Evolutionary conservation across 2,329 filamentous ascomycete genomes (phyloP), one percentile per base, ranked within the genome.

Genomic region (Neopestalotiopsis sp.): DNA sequence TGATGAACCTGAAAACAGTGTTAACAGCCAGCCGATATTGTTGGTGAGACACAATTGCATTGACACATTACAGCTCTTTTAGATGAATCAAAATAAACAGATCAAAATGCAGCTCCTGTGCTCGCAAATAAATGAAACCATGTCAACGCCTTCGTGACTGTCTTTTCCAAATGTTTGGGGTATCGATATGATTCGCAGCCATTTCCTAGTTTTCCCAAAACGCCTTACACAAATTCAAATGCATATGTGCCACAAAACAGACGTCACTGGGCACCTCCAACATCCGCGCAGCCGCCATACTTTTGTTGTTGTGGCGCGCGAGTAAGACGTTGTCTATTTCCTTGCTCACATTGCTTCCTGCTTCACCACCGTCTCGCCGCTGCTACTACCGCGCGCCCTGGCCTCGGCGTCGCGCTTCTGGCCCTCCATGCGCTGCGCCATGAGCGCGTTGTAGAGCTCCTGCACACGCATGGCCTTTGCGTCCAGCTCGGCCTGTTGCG

Each of bases 381-480:
- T 4, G 24, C 24, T 28, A 28, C 24, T 10, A 24, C 30, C 62
- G 28, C 42, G 12, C 3, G 20, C 62, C 57, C 24, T 20, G 49
- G 61, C 61, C 9, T 34, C 62, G 34, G 52, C 17, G 28, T 64
- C 61, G n/a, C 38, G n/a, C 40, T 38, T 64, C 61, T 52, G 24
- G 17, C 45, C 30, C n/a, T 24, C 45, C 14, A 49, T 10, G 4
- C 80, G 72, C 70, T 81, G 67, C 14, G 67, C 71, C 64, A 75
- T 65, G 17, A 76, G 72, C 24, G 71, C 68, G 65, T 79, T 78
- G 56, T 81, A 75, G 32, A 80, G 72, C 4, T 65, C 68, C 2
- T 80, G 75, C 64, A 85, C 79, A 4, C 72, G 71, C 45, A 77
- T 75, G 40, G 84, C 83, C 68, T 80, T 78, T 56, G 32, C 63